phyloP scores from a whole-genome alignment of 1,139 yeast species.

The Pneumocystis oryctolagi region DNA sequence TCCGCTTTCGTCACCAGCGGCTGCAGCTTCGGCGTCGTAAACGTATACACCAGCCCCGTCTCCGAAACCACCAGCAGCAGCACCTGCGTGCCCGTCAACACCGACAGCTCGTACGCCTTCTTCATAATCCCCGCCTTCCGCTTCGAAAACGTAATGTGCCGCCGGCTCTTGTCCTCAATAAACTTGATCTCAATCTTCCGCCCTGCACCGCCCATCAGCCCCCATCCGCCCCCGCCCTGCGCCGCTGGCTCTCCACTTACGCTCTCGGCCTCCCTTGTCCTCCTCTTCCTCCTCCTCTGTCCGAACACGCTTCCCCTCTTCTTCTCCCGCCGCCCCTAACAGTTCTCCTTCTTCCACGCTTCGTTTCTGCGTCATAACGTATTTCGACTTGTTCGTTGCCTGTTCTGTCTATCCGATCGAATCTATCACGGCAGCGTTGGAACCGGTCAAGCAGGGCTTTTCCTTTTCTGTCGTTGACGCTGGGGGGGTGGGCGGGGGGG shows the following conservation, averaged over 20 bases:
- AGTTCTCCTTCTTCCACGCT: background rate
- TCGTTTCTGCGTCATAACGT: background rate
- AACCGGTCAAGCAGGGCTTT: background rate
- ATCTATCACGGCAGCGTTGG: background rate
- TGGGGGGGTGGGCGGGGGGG: no score
- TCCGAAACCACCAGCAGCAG: slow-evolving; percentile 85
- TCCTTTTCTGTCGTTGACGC: background rate
- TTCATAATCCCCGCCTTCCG: slow-evolving; percentile 98
- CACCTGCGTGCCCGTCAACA: slow-evolving; percentile 93
- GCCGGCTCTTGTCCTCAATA: slow-evolving; percentile 90
- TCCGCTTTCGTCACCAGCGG: slow-evolving; percentile 94
- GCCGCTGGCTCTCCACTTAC: background rate
- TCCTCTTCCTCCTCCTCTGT: background rate
- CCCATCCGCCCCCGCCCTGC: no score
- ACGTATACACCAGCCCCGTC: slow-evolving; percentile 95
- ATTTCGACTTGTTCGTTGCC: background rate
- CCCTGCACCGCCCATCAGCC: slow-evolving; percentile 23
- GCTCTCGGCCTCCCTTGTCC: background rate
- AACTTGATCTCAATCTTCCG: slow-evolving; percentile 94
- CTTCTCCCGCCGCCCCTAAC: background rate
- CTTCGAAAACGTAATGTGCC: slow-evolving; percentile 93
- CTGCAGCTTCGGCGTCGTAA: slow-evolving; percentile 93
- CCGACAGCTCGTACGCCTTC: slow-evolving; percentile 87
- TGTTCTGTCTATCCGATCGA: background rate
- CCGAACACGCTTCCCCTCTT: background rate